Evolutionary conservation across 1,139 yeast species (phyloP).

Genomic region (Groenewaldozyma sp.): DNA sequence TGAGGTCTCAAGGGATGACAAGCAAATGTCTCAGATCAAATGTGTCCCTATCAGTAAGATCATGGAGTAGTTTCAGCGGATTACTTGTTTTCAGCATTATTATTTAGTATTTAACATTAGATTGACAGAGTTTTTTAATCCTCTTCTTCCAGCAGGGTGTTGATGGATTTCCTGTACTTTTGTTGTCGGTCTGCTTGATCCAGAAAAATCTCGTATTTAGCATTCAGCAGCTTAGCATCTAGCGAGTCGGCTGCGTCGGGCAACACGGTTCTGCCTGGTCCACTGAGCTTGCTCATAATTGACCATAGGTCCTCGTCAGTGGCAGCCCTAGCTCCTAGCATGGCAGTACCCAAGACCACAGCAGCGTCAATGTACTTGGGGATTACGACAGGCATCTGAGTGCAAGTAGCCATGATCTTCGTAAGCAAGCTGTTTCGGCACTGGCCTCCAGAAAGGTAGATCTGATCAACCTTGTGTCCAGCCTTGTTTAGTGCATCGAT

Average conservation of each 20-base stretch:
- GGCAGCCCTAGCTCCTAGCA: constrained; percentile 91
- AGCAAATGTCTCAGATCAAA: constrained; percentile 67
- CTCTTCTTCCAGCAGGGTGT: constrained; percentile 28
- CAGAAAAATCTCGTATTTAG: constrained; percentile 74
- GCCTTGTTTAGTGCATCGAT: constrained; percentile 71
- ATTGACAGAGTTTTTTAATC: not conserved
- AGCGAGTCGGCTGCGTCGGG: constrained; percentile 53
- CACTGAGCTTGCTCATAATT: constrained; percentile 75
- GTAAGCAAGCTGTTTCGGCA: constrained; percentile 85
- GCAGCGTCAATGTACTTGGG: constrained; percentile 96
- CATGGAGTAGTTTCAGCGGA: constrained; percentile 9
- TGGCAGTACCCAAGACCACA: constrained; percentile 90
- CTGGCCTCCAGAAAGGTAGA: constrained; percentile 94
- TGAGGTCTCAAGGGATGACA: constrained; percentile 68
- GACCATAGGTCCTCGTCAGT: constrained; percentile 53
- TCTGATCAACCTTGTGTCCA: constrained; percentile 68
- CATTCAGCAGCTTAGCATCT: constrained; percentile 60
- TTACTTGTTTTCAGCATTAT: not conserved
- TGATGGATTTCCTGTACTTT: constrained; percentile 63
- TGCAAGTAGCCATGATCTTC: constrained; percentile 84
- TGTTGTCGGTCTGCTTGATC: constrained; percentile 81
- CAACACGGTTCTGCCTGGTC: constrained; percentile 66
- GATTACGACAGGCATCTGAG: constrained; percentile 84
- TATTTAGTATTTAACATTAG: not conserved
- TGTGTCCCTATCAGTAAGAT: constrained; percentile 25